A percentile compares a stretch with the other conserved stretches of the same genome.
phyloP scores from a whole-genome alignment of 2,329 filamentous ascomycete genomes.

The Bipolaris oryzae region DNA sequence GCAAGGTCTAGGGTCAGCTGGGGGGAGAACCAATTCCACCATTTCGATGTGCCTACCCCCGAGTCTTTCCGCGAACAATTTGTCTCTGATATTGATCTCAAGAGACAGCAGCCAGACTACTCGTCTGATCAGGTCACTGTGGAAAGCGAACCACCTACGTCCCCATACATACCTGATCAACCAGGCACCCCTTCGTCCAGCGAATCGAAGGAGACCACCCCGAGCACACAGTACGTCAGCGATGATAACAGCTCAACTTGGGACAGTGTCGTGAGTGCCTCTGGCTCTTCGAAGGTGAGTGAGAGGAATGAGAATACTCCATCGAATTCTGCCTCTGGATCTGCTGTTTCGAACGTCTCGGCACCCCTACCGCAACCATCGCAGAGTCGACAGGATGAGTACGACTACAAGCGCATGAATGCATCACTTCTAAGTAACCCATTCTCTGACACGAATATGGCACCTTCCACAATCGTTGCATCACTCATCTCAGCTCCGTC shows the following conservation, averaged over 20 bases:
- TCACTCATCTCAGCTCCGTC: conserved; percentile 26
- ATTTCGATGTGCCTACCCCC: conserved; percentile 55
- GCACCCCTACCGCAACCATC: conserved; percentile 28
- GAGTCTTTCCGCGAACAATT: conserved; percentile 50
- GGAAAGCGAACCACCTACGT: conserved; percentile 43
- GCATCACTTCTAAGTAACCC: conserved; percentile 35
- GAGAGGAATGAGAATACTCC: conserved; percentile 44
- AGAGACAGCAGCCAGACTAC: conserved; percentile 29
- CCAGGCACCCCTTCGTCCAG: conserved; percentile 28
- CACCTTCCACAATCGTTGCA: conserved; percentile 27
- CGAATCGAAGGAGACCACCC: conserved; percentile 28
- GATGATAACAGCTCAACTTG: conserved; percentile 34
- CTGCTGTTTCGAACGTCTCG: conserved; percentile 27
- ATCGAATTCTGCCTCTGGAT: conserved; percentile 29
- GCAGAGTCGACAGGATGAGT: conserved; percentile 24
- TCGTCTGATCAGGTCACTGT: conserved; percentile 49
- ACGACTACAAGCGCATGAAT: conserved; percentile 22
- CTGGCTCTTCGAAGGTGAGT: conserved; percentile 37
- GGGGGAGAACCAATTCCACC: conserved; percentile 55
- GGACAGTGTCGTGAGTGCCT: conserved; percentile 28
- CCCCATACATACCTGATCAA: conserved; percentile 40
- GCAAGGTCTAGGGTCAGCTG: conserved; percentile 52
- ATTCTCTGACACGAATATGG: conserved; percentile 34
- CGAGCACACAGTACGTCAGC: conserved; percentile 39
- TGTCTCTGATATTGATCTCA: conserved; percentile 40